A percentile compares a stretch with the other conserved stretches of the same genome.
Evolutionary conservation across 2,329 filamentous ascomycete species (phyloP).

Genomic region (Chalaropsis ovoidea): DNA sequence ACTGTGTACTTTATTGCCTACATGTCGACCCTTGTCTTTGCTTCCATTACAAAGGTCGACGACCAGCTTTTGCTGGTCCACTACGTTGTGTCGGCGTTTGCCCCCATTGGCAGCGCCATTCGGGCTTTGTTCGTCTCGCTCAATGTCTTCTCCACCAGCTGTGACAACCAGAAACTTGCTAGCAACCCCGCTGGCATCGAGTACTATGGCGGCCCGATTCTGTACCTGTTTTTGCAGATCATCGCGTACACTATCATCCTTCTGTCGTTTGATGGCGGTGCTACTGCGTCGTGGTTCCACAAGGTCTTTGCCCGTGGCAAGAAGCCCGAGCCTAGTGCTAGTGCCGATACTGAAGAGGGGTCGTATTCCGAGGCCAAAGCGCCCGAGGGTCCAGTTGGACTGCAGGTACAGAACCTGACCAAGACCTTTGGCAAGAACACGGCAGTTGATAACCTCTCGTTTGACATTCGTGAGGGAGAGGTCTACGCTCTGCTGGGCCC

Average conservation of each 20-base stretch:
- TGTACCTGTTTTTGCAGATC: conserved; percentile 69
- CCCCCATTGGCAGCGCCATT: conserved; percentile 66
- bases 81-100: conserved; percentile 62
- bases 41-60: conserved; percentile 59
- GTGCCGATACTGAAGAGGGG: conserved; percentile 44
- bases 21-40: conserved; percentile 62
- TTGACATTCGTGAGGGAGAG: conserved; percentile 67
- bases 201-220: conserved; percentile 72
- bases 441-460: conserved; percentile 81
- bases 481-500: conserved; percentile 84
- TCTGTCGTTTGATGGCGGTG: conserved; percentile 71
- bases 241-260: conserved; percentile 60
- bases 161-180: conserved; percentile 53
- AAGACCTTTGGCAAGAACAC: conserved; percentile 67
- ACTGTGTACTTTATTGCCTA: conserved; percentile 63
- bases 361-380: conserved; percentile 38
- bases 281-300: conserved; percentile 46
- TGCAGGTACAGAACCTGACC: conserved; percentile 69
- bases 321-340: neutral
- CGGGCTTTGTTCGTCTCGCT: conserved; percentile 65
- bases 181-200: conserved; percentile 59
- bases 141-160: conserved; percentile 76
- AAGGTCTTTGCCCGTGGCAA: conserved; percentile 33
- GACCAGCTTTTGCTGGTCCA: conserved; percentile 56
- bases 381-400: conserved; percentile 45